Evolutionary conservation across 1,139 yeast species (phyloP).

Genomic region (Yamadazyma buinensis): DNA sequence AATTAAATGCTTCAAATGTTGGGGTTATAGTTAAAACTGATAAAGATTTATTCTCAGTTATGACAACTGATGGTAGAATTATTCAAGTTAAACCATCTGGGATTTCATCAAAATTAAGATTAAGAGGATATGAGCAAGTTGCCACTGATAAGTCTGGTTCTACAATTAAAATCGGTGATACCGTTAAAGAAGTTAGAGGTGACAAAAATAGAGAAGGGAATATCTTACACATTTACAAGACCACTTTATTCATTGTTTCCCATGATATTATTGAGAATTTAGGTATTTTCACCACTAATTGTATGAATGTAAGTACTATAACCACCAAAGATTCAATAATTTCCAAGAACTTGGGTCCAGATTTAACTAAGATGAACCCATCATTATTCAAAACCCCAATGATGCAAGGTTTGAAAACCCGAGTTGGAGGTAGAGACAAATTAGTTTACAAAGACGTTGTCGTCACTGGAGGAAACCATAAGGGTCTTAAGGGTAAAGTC

Average conservation of each 20-base stretch:
- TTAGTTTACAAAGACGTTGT: conserved; percentile 81
- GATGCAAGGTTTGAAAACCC: conserved; percentile 53
- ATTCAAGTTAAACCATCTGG: conserved; percentile 72
- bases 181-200: conserved; percentile 73
- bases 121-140: conserved; percentile 65
- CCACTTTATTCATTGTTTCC: conserved; percentile 73
- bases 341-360: conserved; percentile 57
- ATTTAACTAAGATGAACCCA: conserved; percentile 84
- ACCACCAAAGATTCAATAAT: conserved; percentile 75
- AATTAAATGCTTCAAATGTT: conserved; percentile 78
- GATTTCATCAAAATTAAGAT: conserved; percentile 67
- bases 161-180: conserved; percentile 85
- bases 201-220: conserved; percentile 74
- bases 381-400: conserved; percentile 45
- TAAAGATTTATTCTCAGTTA: conserved; percentile 76
- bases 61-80: conserved; percentile 80
- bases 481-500: conserved; percentile 91
- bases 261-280: conserved; percentile 78
- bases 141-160: conserved; percentile 86
- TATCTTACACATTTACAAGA: conserved; percentile 81
- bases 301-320: conserved; percentile 74
- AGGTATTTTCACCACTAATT: conserved; percentile 83
- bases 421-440: conserved; percentile 72
- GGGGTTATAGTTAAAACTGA: conserved; percentile 92
- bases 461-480: conserved; percentile 85